These are phyloP conservation scores for Castanea crenata DNA, from an alignment of 306 rosid species.

Conservation along the genomic window DNA sequence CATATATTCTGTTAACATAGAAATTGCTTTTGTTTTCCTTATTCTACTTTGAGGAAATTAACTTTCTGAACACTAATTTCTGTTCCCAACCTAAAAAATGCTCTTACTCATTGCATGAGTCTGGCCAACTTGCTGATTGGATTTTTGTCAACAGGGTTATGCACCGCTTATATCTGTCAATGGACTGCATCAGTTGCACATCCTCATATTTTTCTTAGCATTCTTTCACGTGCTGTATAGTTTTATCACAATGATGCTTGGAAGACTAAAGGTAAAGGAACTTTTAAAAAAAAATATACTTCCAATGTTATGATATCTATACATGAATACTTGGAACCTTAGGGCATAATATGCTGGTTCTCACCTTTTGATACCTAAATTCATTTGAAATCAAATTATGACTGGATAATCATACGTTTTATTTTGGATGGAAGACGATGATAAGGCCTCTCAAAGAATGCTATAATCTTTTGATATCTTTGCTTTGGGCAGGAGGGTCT, in stretches of 20 bases:
- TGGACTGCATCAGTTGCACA: slow-evolving; percentile 93
- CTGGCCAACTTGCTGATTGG: slow-evolving; percentile 1
- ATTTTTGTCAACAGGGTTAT: slow-evolving; percentile 51
- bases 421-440: neutral
- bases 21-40: neutral
- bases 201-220: slow-evolving; percentile 93
- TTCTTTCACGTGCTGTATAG: slow-evolving; percentile 82
- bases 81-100: neutral
- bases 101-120: neutral
- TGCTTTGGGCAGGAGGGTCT: neutral
- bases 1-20: neutral
- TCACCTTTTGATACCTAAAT: neutral
- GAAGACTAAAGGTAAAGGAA: slow-evolving; percentile 76
- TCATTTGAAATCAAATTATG: neutral
- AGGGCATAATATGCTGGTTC: slow-evolving; percentile 4
- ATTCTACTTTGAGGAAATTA: neutral
- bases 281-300: neutral
- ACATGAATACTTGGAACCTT: neutral
- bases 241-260: slow-evolving; percentile 93
- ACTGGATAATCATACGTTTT: neutral
- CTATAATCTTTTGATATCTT: neutral
- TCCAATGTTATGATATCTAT: neutral
- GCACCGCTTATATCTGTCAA: slow-evolving; percentile 68
- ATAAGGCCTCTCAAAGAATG: neutral
- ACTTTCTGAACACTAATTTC: neutral